Percentiles rank a stretch among this genome's conserved stretches.
Conservation (phyloP, 257 asterid genomes). For the Paraleonurus japonicus region DNA sequence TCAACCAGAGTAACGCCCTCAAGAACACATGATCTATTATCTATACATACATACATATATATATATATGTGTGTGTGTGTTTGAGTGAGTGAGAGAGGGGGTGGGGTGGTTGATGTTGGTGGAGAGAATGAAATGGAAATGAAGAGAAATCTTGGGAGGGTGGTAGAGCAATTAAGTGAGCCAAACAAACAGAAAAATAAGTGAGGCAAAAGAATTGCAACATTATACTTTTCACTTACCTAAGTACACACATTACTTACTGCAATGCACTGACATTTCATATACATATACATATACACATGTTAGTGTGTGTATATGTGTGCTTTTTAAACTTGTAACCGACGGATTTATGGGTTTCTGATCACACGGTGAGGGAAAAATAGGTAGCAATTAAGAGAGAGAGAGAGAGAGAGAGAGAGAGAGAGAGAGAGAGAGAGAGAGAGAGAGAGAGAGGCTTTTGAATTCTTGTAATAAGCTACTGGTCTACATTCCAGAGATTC, state of each 20-base stretch:
- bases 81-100: neutral
- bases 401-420: neutral
- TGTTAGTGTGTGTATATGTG: neutral
- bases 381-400: neutral
- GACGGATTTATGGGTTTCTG: constrained; percentile 37
- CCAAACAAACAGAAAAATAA: neutral
- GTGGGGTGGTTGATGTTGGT: constrained; percentile 13
- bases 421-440: neutral
- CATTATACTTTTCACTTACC: constrained; percentile 23
- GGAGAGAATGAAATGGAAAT: constrained; percentile 32
- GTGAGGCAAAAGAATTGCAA: neutral
- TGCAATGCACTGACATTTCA: too few species aligned
- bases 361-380: constrained; percentile 22
- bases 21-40: neutral
- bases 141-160: constrained; percentile 49
- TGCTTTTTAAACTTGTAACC: constrained; percentile 30
- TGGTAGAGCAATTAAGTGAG: constrained; percentile 41
- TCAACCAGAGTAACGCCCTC: constrained; percentile 46
- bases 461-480: constrained; percentile 18
- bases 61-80: neutral
- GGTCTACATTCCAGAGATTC: neutral
- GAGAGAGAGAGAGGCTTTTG: neutral
- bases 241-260: constrained; percentile 30
- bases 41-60: neutral
- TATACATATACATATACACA: neutral